Base-by-base conservation (phyloP, 495 filamentous ascomycete species). In the Penicillium parvum region DNA sequence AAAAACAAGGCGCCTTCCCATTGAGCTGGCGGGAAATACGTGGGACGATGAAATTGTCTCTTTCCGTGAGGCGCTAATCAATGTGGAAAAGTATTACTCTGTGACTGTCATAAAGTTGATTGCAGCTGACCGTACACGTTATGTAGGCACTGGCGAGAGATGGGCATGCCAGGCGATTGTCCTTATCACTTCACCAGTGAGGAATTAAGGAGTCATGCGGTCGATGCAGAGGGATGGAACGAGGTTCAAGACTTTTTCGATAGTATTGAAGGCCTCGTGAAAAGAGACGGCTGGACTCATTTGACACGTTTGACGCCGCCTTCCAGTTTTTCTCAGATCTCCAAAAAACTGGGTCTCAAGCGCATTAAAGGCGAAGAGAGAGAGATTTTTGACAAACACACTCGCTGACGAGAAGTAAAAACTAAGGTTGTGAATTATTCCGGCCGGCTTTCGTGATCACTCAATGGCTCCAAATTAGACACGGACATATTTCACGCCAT, bases 211-310 rank as follows among this genome's bases (percentile, higher is more conserved):
- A 54, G 40, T 6, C 57, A 67, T 37, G 26, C 40, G 7, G 34
- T 40, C 16, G 60, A 69, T 37, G 58, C 56, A 16, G 50, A 66
- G 14, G 57, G 61, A 3, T 70, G 61, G 58, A 66, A 69, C 43
- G 57, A 61, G 35, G 52, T 60, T 10, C 60, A 65, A 36, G 58
- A 65, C 14, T 57, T 69, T 32, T 68, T 57, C 25, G 51, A 65
- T 26, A 51, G 45, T 29, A 46, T 65, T 32, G 51, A 60, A 40
- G 37, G 43, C 16, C 35, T 65, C 37, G 59, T 66, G 20, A 48
- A 64, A 47, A 49, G 60, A 34, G 64, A 72, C 33, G 64, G 63
- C 2, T 72, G 66, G 66, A 65, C 64, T 14, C 10, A 46, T 33
- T 40, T 37, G 58, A 57, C 19, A 63, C 58, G 3, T 65, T 54